Percentiles rank a stretch among this genome's conserved stretches.
Conservation (phyloP, 2,329 filamentous ascomycete genomes). For the Colletotrichum chlorophyti region DNA sequence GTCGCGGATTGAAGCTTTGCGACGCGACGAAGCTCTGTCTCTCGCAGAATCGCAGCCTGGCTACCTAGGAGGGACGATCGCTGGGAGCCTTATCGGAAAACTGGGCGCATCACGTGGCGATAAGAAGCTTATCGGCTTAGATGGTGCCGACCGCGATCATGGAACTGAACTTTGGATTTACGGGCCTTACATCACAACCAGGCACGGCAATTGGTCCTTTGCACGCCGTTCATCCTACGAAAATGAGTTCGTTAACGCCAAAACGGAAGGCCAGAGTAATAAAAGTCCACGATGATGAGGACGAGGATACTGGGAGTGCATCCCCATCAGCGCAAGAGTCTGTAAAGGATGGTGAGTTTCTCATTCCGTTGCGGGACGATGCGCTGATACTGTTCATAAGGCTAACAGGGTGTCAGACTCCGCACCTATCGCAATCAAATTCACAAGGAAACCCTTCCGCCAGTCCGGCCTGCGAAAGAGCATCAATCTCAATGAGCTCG, state of each 20-base stretch:
- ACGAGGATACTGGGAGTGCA: constrained; percentile 35
- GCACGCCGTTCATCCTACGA: constrained; percentile 21
- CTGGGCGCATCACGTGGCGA: constrained; percentile 52
- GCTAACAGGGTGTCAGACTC: constrained; percentile 23
- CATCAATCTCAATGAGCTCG: constrained; percentile 52
- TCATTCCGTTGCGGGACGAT: constrained; percentile 21
- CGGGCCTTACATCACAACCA: background rate
- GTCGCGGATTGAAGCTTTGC: constrained; percentile 19
- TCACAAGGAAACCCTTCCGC: constrained; percentile 58
- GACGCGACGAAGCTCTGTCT: constrained; percentile 24
- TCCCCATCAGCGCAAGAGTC: constrained; percentile 33
- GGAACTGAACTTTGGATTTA: background rate
- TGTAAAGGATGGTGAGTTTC: constrained; percentile 46
- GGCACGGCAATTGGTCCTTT: background rate
- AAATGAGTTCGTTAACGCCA: constrained; percentile 61
- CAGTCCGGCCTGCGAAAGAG: constrained; percentile 65
- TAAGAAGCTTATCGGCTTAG: constrained; percentile 44
- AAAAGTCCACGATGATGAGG: constrained; percentile 72
- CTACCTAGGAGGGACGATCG: constrained; percentile 2
- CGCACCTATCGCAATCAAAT: constrained; percentile 24
- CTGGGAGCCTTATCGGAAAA: constrained; percentile 27
- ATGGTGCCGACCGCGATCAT: background rate
- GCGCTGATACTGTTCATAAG: constrained; percentile 35
- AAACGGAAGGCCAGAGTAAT: constrained; percentile 81
- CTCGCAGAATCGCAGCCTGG: constrained; percentile 19